A percentile compares a stretch with the other conserved stretches of the same genome.
Evolutionary conservation across 1,284 basidiomycete species (phyloP).

Genomic region (Leucoagaricus sp.): DNA sequence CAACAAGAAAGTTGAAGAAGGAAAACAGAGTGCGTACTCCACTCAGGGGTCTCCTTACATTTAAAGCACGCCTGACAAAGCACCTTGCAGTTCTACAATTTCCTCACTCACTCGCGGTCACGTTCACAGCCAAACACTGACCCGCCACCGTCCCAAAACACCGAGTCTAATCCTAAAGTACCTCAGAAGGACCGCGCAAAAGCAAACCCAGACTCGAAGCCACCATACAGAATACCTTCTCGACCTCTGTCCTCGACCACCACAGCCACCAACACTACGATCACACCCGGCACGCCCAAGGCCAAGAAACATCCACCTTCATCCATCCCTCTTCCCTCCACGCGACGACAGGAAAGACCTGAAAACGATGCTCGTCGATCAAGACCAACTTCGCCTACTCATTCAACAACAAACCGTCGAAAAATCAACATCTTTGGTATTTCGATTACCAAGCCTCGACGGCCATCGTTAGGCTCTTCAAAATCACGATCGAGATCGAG

Average conservation of each 20-base stretch:
- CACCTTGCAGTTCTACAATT: slow-evolving; percentile 46
- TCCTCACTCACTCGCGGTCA: slow-evolving; percentile 53
- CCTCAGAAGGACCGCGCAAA: slow-evolving; percentile 16
- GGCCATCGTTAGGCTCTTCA: slow-evolving; percentile 24
- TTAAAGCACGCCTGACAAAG: slow-evolving; percentile 16
- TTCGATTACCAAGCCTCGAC: slow-evolving; percentile 35
- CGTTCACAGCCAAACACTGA: slow-evolving; percentile 46
- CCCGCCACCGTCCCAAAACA: slow-evolving; percentile 15
- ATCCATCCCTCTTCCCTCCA: slow-evolving; percentile 24
- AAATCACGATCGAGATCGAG: slow-evolving; percentile 33
- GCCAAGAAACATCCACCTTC: slow-evolving; percentile 31
- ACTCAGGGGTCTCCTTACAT: slow-evolving; percentile 12
- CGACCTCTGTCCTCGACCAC: slow-evolving; percentile 67
- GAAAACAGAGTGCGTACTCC: slow-evolving; percentile 41
- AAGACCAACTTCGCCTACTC: slow-evolving; percentile 33
- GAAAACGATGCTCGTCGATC: slow-evolving; percentile 19
- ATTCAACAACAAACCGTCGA: slow-evolving; percentile 33
- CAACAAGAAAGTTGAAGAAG: slow-evolving; percentile 37
- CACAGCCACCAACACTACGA: slow-evolving; percentile 57
- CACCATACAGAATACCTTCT: slow-evolving; percentile 50
- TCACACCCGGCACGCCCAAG: slow-evolving; percentile 53
- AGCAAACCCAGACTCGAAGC: slow-evolving; percentile 40
- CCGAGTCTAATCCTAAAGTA: background rate
- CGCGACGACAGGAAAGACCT: slow-evolving; percentile 14
- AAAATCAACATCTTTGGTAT: slow-evolving; percentile 51